Evolutionary conservation across 2,329 filamentous ascomycete species (phyloP).

Genomic region (Aspergillus hortae): DNA sequence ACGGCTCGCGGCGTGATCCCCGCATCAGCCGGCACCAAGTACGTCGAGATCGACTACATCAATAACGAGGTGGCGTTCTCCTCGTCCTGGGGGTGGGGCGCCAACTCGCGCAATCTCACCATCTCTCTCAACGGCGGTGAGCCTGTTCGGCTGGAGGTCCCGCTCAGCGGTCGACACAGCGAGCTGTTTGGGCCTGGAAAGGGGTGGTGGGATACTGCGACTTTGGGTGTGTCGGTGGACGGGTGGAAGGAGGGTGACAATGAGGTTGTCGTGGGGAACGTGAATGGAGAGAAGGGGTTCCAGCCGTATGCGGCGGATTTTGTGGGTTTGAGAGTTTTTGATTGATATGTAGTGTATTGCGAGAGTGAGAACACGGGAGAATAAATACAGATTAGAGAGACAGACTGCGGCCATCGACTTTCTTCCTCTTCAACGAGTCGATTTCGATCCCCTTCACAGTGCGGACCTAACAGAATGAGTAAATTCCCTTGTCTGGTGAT

Average conservation of each 20-base stretch:
- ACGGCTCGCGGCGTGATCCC: constrained; percentile 36
- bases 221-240: constrained; percentile 43
- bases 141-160: constrained; percentile 48
- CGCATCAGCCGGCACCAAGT: constrained; percentile 30
- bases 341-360: no score
- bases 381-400: neutral
- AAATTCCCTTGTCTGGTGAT: constrained; percentile 1
- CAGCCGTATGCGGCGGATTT: constrained; percentile 33
- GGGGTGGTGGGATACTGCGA: constrained; percentile 51
- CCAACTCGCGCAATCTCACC: constrained; percentile 51
- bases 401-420: constrained; percentile 13
- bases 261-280: constrained; percentile 37
- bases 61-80: constrained; percentile 51
- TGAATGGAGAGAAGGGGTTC: constrained; percentile 21
- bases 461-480: constrained; percentile 16
- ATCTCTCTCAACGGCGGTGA: constrained; percentile 45
- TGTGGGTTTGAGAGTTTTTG: constrained; percentile 29
- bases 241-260: constrained; percentile 43
- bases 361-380: no score
- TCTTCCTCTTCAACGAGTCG: constrained; percentile 22
- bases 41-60: constrained; percentile 49
- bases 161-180: constrained; percentile 38
- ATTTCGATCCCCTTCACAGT: constrained; percentile 24
- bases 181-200: constrained; percentile 40
- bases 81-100: constrained; percentile 42